phyloP scores from a whole-genome alignment of 2,329 filamentous ascomycete genomes.

The Diaporthe vaccinii region DNA sequence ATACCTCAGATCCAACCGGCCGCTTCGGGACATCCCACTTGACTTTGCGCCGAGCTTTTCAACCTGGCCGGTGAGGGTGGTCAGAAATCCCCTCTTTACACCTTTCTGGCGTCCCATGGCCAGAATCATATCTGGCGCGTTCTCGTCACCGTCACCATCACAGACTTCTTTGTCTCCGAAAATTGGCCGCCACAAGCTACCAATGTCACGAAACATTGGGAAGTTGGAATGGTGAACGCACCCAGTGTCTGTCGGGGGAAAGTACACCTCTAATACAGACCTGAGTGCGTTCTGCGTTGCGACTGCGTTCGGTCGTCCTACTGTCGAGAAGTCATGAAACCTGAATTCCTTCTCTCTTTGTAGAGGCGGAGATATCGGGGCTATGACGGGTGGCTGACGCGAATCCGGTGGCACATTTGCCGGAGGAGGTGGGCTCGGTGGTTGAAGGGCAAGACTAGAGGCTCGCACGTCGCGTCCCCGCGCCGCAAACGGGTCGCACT shows the following conservation, averaged over 20 bases:
- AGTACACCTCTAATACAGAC: constrained; percentile 63
- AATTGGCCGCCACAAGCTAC: constrained; percentile 66
- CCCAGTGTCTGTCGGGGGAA: constrained; percentile 61
- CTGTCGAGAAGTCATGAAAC: constrained; percentile 61
- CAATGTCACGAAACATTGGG: constrained; percentile 61
- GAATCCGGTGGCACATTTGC: constrained; percentile 42
- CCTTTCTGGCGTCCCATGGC: constrained; percentile 70
- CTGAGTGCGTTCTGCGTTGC: constrained; percentile 70
- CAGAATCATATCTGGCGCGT: constrained; percentile 69
- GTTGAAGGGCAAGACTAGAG: constrained; percentile 39
- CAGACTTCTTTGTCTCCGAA: constrained; percentile 57
- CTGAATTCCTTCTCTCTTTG: constrained; percentile 48
- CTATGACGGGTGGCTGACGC: constrained; percentile 57
- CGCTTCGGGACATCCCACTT: constrained; percentile 64
- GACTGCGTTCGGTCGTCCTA: constrained; percentile 61
- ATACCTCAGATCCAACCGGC: constrained; percentile 71
- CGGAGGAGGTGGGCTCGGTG: constrained; percentile 46
- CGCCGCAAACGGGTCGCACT: constrained; percentile 63
- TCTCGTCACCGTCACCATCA: constrained; percentile 48
- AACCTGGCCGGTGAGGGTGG: constrained; percentile 63
- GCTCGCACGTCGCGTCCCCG: constrained; percentile 9
- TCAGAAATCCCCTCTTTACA: constrained; percentile 64
- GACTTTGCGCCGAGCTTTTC: constrained; percentile 68
- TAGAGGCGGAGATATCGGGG: constrained; percentile 52
- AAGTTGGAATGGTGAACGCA: constrained; percentile 62